Percentiles rank a stretch among this genome's conserved stretches.
Evolutionary conservation across 305 asterid genomes (phyloP).

Genomic region (Plantago lanceolata): DNA sequence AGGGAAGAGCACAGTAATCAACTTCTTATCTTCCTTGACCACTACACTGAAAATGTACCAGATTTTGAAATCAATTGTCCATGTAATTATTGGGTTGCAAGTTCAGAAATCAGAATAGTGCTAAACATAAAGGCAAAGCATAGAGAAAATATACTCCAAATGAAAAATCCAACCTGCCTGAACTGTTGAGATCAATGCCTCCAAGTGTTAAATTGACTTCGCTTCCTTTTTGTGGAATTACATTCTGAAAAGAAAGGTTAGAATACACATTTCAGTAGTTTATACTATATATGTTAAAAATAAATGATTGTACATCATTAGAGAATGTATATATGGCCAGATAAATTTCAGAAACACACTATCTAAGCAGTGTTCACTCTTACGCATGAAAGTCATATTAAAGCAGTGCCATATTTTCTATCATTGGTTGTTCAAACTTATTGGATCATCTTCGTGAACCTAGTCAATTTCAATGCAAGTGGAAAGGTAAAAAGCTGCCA

Average conservation of each 20-base stretch:
- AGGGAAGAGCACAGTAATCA: slow-evolving; percentile 85
- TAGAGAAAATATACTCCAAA: slow-evolving; percentile 5
- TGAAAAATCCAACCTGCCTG: slow-evolving; percentile 89
- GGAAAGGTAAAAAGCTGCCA: neutral
- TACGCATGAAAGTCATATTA: slow-evolving; percentile 5
- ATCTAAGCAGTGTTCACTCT: neutral
- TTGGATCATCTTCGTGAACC: slow-evolving; percentile 5
- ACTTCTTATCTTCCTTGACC: slow-evolving; percentile 94
- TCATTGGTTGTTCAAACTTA: neutral
- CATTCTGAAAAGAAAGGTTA: slow-evolving; percentile 46
- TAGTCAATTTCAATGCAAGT: neutral
- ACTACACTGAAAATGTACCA: slow-evolving; percentile 67
- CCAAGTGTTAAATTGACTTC: slow-evolving; percentile 98
- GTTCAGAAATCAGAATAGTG: slow-evolving; percentile 11
- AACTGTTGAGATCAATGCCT: slow-evolving; percentile 99
- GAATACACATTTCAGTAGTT: slow-evolving; percentile 20
- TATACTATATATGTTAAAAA: slow-evolving; percentile 4
- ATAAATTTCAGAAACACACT: neutral
- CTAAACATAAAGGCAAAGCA: slow-evolving; percentile 5
- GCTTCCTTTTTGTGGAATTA: slow-evolving; percentile 66
- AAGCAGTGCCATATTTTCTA: neutral
- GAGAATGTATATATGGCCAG: neutral
- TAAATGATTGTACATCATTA: slow-evolving; percentile 8
- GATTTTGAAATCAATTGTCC: slow-evolving; percentile 23
- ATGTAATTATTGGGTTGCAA: slow-evolving; percentile 12